phyloP scores from a whole-genome alignment of 441 rosid species.

The Syzygium malaccense region DNA sequence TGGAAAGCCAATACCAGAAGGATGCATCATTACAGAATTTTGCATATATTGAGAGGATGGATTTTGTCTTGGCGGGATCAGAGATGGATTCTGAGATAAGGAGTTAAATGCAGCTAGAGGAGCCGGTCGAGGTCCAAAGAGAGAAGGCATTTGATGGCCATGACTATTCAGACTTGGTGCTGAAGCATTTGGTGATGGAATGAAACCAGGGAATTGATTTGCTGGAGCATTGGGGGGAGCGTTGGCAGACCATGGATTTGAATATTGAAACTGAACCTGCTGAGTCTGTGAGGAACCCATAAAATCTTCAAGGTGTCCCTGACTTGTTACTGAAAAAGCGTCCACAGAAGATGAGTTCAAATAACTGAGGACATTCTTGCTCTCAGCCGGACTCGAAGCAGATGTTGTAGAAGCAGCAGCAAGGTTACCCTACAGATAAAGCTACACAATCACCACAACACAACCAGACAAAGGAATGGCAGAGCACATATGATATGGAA shows the following conservation, averaged over 20 bases:
- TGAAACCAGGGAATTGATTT: slow-evolving; percentile 18
- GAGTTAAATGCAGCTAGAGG: slow-evolving; percentile 28
- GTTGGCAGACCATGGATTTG: slow-evolving; percentile 28
- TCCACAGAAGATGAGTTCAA: slow-evolving; percentile 8
- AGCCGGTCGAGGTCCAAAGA: slow-evolving; percentile 40
- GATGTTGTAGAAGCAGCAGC: slow-evolving; percentile 20
- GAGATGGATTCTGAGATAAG: slow-evolving; percentile 24
- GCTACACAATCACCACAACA: slow-evolving; percentile 1
- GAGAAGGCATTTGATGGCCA: slow-evolving; percentile 23
- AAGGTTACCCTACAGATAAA: slow-evolving; percentile 45
- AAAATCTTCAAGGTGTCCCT: slow-evolving; percentile 19
- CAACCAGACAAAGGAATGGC: neutral
- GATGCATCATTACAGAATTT: slow-evolving; percentile 24
- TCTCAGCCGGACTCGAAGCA: slow-evolving; percentile 28
- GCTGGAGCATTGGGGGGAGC: slow-evolving; percentile 25
- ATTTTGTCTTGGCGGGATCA: slow-evolving; percentile 22
- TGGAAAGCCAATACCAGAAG: slow-evolving; percentile 20
- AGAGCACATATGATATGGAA: neutral
- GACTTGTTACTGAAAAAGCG: slow-evolving; percentile 14
- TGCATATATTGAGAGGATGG: slow-evolving; percentile 24
- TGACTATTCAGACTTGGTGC: slow-evolving; percentile 28
- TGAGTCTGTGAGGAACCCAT: slow-evolving; percentile 24
- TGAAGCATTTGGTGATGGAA: slow-evolving; percentile 21
- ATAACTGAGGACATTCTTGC: slow-evolving; percentile 19
- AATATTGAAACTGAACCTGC: slow-evolving; percentile 44